Conservation (phyloP, 108 stramenopile genomes). For the Nitzschia inconspicua region DNA sequence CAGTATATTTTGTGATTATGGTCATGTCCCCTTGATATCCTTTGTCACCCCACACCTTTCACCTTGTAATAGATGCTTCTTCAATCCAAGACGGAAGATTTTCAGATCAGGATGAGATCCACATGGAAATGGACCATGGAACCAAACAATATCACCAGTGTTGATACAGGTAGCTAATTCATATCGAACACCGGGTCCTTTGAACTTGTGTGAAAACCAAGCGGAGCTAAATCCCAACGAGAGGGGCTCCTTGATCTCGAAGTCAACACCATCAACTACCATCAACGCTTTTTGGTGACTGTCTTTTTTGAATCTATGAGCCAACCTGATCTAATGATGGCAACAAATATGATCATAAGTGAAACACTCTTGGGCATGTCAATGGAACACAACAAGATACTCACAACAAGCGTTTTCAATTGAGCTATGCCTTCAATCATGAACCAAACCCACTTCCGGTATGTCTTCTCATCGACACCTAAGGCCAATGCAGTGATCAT, state of each 20-base stretch:
- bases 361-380: too few species aligned
- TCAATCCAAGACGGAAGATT: slow-evolving; percentile 13
- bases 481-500: too few species aligned
- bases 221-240: not conserved
- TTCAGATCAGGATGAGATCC: slow-evolving; percentile 17
- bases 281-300: too few species aligned
- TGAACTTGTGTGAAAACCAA: slow-evolving; percentile 22
- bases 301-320: too few species aligned
- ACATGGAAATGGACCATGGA: slow-evolving; percentile 27
- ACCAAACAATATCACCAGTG: slow-evolving; percentile 20
- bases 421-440: too few species aligned
- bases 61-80: not conserved
- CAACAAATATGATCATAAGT: too few species aligned
- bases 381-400: too few species aligned
- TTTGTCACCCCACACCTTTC: slow-evolving; percentile 3
- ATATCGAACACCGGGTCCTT: slow-evolving; percentile 21
- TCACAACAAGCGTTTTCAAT: too few species aligned
- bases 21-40: slow-evolving; percentile 8
- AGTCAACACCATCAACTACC: slow-evolving; percentile 23
- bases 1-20: slow-evolving; percentile 6
- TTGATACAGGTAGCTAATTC: slow-evolving; percentile 26
- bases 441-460: too few species aligned
- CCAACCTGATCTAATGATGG: too few species aligned
- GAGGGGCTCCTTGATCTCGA: not conserved
- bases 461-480: too few species aligned